Evolutionary conservation across 139 green algal genomes (phyloP), one percentile per base, ranked within the genome.

Genomic region (Choricystis sp.): DNA sequence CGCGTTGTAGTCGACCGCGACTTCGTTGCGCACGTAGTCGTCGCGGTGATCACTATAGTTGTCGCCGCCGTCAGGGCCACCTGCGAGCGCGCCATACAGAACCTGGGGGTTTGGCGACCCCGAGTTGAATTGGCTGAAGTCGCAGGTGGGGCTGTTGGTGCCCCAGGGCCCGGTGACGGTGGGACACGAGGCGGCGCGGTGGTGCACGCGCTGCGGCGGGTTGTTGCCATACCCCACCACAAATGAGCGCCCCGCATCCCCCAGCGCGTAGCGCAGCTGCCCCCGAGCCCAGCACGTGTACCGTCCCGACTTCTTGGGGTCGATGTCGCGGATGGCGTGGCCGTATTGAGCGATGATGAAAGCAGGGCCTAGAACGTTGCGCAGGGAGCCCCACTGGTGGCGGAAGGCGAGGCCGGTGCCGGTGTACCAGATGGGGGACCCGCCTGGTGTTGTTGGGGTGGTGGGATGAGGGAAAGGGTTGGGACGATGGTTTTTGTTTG

Each of bases 261-360:
- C 83, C 63, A 89, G 68, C 61, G 83, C 75, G 68, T 84, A 82
- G 5, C 80, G 70, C 24, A 74, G 62, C 70, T 87, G 80, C 14
- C 74, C 72, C 40, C 79, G 74, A 2, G 65, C 76, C 65, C 79
- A 86, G 81, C 82, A 89, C 25, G 60, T 40, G 66, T 83, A 82
- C 59, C 40, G 40, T 21, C 40, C 40, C 40, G 16, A 16, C 40
- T 52, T 9, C 9, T 52, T 16, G 40, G n/a, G n/a, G n/a, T n/a
- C n/a, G n/a, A n/a, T n/a, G 40, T 52, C 40, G 40, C 9, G 40
- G 40, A 52, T 9, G 40, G 40, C 40, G 40, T 9, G 40, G 40
- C 40, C 40, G 40, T 52, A 52, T 16, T 21, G 9, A 9, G 40
- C 40, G 9, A 16, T 16, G 40, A 52, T 16, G 40, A 52, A 16